Conservation (phyloP, 768 basidiomycete species). For the Pulveroboletus sp. region DNA sequence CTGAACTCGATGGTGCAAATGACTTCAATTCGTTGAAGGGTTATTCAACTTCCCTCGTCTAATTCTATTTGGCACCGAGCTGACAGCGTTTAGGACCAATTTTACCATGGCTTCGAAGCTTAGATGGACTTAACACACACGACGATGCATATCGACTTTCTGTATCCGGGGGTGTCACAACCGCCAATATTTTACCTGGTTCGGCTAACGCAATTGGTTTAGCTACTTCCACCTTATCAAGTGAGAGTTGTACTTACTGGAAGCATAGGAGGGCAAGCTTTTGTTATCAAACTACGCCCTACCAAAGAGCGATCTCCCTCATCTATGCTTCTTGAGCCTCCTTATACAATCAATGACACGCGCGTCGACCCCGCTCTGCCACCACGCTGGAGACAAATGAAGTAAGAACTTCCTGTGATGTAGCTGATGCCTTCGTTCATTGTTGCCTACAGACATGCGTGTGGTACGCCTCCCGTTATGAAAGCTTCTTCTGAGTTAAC, state of each 20-base stretch:
- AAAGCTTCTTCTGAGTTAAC: not conserved
- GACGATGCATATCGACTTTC: conserved; percentile 70
- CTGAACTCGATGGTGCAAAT: conserved; percentile 43
- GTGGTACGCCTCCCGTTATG: conserved; percentile 34
- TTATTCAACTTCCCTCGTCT: not conserved
- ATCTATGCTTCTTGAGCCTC: conserved; percentile 84
- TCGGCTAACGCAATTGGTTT: conserved; percentile 70
- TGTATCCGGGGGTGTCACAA: conserved; percentile 86
- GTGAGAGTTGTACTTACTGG: conserved; percentile 6
- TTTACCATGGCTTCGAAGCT: conserved; percentile 71
- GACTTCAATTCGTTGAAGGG: conserved; percentile 64
- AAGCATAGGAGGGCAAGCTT: conserved; percentile 74
- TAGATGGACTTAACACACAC: conserved; percentile 85
- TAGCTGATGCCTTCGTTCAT: conserved; percentile 3
- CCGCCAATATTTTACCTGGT: conserved; percentile 77
- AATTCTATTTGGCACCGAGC: not conserved
- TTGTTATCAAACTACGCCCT: conserved; percentile 78
- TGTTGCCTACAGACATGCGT: conserved; percentile 46
- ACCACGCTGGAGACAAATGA: conserved; percentile 76
- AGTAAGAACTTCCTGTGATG: conserved; percentile 38
- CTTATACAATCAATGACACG: conserved; percentile 53
- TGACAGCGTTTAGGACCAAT: conserved; percentile 41
- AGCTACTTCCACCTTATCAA: conserved; percentile 16
- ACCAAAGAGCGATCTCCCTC: conserved; percentile 70
- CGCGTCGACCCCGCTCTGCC: conserved; percentile 35